These are phyloP conservation scores for Diaporthe capsici DNA, from an alignment of 2,329 filamentous ascomycete genomes.

Conservation along the genomic window DNA sequence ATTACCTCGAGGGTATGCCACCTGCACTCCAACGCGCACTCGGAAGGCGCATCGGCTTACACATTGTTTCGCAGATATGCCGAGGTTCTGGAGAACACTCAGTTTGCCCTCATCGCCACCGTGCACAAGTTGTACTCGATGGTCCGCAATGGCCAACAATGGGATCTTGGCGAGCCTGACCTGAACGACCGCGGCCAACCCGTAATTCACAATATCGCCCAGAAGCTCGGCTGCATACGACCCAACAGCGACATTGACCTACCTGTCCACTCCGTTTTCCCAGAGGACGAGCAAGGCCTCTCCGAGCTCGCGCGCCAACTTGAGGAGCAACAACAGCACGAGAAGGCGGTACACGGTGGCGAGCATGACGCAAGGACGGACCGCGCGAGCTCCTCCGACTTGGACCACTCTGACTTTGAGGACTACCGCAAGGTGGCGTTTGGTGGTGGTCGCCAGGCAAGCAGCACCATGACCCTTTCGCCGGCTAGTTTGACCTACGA, in stretches of 20 bases:
- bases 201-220: conserved; percentile 75
- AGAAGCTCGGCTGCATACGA: conserved; percentile 74
- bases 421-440: conserved; percentile 67
- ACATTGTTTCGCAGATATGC: conserved; percentile 63
- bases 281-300: conserved; percentile 72
- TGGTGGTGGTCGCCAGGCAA: conserved; percentile 54
- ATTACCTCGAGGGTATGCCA: conserved; percentile 70
- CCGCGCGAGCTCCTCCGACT: conserved; percentile 68
- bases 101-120: conserved; percentile 74
- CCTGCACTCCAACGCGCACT: conserved; percentile 20
- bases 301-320: conserved; percentile 69
- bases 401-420: conserved; percentile 69
- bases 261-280: conserved; percentile 70
- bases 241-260: conserved; percentile 73
- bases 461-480: conserved; percentile 62
- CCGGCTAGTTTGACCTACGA: conserved; percentile 66
- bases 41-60: conserved; percentile 36
- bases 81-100: conserved; percentile 75
- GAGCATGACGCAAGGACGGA: conserved; percentile 58
- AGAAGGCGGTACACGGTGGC: conserved; percentile 52
- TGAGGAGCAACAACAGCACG: conserved; percentile 59
- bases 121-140: conserved; percentile 77
- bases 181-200: conserved; percentile 74
- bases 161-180: conserved; percentile 75
- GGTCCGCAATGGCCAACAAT: conserved; percentile 70